Percentiles rank a stretch among this genome's conserved stretches.
These are phyloP conservation scores for Hysterium pulicare DNA, from an alignment of 2,329 filamentous ascomycete genomes.

Conservation along the genomic window DNA sequence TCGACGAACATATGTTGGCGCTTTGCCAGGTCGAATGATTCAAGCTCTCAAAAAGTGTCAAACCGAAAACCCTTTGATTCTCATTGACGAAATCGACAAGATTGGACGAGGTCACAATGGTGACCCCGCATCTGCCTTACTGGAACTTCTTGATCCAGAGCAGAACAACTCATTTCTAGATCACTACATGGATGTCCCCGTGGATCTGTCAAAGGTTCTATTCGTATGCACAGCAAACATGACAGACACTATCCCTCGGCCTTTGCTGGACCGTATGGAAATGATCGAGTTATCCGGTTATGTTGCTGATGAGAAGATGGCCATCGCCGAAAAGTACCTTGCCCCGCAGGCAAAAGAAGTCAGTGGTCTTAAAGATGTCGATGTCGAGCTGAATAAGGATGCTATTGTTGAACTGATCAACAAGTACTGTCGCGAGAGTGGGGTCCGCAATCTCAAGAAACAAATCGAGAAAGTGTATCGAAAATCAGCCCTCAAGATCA, in stretches of 20 bases:
- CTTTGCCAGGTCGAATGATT: constrained; percentile 91
- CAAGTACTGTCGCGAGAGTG: constrained; percentile 95
- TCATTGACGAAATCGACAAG: constrained; percentile 98
- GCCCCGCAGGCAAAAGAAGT: constrained; percentile 92
- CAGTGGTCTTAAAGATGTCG: constrained; percentile 82
- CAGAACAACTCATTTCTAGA: constrained; percentile 97
- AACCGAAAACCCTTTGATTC: constrained; percentile 92
- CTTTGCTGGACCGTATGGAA: constrained; percentile 94
- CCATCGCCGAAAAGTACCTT: constrained; percentile 90
- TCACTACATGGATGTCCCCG: constrained; percentile 97
- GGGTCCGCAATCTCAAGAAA: constrained; percentile 97
- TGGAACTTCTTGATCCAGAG: constrained; percentile 92
- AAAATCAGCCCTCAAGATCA: constrained; percentile 95
- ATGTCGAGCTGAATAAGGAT: constrained; percentile 80
- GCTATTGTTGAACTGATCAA: constrained; percentile 97
- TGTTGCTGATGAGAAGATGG: constrained; percentile 97
- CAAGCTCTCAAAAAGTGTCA: constrained; percentile 98
- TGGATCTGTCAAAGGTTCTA: constrained; percentile 93
- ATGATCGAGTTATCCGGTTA: constrained; percentile 95
- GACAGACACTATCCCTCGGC: constrained; percentile 95
- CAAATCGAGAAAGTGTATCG: constrained; percentile 99
- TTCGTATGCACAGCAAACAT: constrained; percentile 99
- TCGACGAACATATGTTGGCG: constrained; percentile 91
- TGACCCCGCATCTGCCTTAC: constrained; percentile 87
- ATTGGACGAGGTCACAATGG: constrained; percentile 95